Percentiles rank a stretch among this genome's conserved stretches.
Conservation (phyloP, 768 basidiomycete species). For the Tricholoma terreum region DNA sequence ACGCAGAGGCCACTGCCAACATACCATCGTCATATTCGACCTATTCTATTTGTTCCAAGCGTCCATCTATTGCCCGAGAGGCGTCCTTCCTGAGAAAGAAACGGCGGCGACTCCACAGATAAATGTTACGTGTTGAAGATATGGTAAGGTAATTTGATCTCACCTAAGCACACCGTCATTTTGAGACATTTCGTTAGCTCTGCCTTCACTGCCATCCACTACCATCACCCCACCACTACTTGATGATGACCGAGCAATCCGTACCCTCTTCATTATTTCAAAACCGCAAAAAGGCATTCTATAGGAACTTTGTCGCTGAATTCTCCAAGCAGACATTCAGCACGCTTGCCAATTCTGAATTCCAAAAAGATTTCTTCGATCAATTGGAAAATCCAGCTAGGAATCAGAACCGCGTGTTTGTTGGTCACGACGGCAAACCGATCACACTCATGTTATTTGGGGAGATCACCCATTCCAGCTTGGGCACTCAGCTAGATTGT, state of each 20-base stretch:
- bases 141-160: neutral
- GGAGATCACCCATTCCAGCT: neutral
- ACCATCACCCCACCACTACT: neutral
- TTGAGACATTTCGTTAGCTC: neutral
- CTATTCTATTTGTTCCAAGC: neutral
- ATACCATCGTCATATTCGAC: neutral
- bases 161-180: neutral
- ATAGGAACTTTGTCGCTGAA: neutral
- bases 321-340: neutral
- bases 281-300: neutral
- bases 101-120: neutral
- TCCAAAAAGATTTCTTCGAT: neutral
- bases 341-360: neutral
- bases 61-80: neutral
- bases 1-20: too few species aligned
- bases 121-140: neutral
- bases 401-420: neutral
- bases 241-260: neutral
- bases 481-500: neutral
- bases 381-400: neutral
- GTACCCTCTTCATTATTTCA: neutral
- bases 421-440: neutral
- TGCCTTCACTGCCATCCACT: neutral
- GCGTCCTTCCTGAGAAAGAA: neutral
- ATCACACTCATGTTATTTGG: neutral